Percentiles rank a stretch among this genome's conserved stretches.
phyloP scores from a whole-genome alignment of 1,284 basidiomycete species.

The Leccinum ambiguum region DNA sequence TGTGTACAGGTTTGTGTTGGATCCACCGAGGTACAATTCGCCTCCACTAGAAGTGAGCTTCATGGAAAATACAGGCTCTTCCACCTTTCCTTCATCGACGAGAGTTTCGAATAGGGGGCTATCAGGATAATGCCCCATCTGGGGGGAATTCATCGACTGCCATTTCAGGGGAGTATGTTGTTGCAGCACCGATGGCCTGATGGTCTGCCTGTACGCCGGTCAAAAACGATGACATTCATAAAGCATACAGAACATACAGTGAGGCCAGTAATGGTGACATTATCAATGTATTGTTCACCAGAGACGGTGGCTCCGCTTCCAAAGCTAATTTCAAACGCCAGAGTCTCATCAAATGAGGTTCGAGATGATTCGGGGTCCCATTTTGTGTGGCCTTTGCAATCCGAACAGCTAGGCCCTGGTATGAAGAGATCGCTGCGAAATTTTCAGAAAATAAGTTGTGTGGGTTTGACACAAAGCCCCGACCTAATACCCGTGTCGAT shows the following conservation, averaged over 20 bases:
- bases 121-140: not conserved
- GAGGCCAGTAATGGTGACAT: not conserved
- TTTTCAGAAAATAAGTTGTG: not conserved
- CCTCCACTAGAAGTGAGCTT: not conserved
- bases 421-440: not conserved
- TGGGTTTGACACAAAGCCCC: not conserved
- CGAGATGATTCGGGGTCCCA: not conserved
- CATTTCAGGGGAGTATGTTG: not conserved
- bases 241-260: not conserved
- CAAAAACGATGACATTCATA: not conserved
- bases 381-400: not conserved
- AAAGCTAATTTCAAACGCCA: not conserved
- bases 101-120: not conserved
- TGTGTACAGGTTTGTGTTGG: not conserved
- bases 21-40: not conserved
- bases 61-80: not conserved
- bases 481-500: not conserved
- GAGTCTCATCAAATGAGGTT: not conserved
- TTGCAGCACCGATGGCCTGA: not conserved
- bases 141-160: not conserved
- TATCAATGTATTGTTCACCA: not conserved
- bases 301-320: not conserved
- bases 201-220: not conserved
- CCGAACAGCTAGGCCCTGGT: not conserved
- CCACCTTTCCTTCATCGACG: not conserved